These are phyloP conservation scores for Cercospora zeae-maydis DNA, from an alignment of 2,329 filamentous ascomycete species.

Conservation along the genomic window DNA sequence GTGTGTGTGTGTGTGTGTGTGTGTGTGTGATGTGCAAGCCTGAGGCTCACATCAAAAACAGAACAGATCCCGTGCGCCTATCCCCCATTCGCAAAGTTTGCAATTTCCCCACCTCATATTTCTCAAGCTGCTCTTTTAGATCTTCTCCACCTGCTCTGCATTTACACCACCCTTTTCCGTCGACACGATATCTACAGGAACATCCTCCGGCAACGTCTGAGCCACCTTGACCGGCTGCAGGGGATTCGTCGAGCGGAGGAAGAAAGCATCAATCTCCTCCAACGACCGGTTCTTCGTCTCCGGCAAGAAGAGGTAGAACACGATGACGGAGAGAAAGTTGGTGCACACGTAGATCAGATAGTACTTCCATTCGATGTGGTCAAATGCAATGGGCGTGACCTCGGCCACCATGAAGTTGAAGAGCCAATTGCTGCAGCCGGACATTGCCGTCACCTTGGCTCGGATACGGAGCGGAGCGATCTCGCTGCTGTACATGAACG, in stretches of 20 bases:
- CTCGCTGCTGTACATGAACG: constrained; percentile 37
- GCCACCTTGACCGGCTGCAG: constrained; percentile 26
- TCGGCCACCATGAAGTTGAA: constrained; percentile 48
- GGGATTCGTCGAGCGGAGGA: constrained; percentile 24
- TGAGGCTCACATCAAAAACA: too few species aligned
- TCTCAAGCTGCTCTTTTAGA: neutral
- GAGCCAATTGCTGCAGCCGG: constrained; percentile 56
- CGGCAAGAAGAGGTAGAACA: constrained; percentile 31
- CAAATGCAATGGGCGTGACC: constrained; percentile 54
- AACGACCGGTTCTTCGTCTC: constrained; percentile 31
- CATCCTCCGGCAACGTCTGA: constrained; percentile 23
- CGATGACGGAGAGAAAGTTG: constrained; percentile 55
- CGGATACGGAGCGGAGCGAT: constrained; percentile 33
- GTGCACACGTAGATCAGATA: constrained; percentile 55
- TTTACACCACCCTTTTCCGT: constrained; percentile 15
- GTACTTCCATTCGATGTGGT: constrained; percentile 45
- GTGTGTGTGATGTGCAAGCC: too few species aligned
- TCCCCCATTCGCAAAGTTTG: too few species aligned
- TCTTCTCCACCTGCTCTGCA: constrained; percentile 19
- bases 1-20: too few species aligned
- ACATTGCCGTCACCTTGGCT: constrained; percentile 34
- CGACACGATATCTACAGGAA: constrained; percentile 19
- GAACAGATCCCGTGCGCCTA: too few species aligned
- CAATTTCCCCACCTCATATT: too few species aligned
- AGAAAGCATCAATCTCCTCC: constrained; percentile 34